Evolutionary conservation across 148 eudicot genomes (phyloP).

Genomic region (Gaultheria prostrata): DNA sequence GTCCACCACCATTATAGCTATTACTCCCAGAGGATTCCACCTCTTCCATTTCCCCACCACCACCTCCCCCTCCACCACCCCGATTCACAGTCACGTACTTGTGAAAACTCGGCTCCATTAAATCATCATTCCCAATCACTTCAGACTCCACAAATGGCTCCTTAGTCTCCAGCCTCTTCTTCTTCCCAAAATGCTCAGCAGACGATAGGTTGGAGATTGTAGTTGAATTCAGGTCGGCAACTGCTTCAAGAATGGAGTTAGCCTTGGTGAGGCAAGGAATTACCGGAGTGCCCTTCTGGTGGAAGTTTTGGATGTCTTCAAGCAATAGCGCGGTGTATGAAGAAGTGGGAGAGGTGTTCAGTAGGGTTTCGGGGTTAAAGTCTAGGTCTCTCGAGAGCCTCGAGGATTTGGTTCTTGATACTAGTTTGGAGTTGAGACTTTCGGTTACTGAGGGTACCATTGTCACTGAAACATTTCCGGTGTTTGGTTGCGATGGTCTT

Average conservation of each 20-base stretch:
- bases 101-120: constrained; percentile 72
- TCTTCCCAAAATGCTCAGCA: constrained; percentile 9
- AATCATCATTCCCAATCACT: constrained; percentile 47
- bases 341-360: constrained; percentile 40
- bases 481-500: constrained; percentile 12
- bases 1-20: constrained; percentile 49
- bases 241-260: constrained; percentile 81
- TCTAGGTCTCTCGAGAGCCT: constrained; percentile 88
- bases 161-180: constrained; percentile 36
- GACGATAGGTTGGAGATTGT: constrained; percentile 34
- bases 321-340: constrained; percentile 60
- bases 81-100: constrained; percentile 85
- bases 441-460: constrained; percentile 45
- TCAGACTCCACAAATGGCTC: constrained; percentile 70
- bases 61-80: constrained; percentile 32
- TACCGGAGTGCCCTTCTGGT: constrained; percentile 52
- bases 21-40: constrained; percentile 90
- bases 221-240: constrained; percentile 88
- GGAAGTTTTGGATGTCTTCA: constrained; percentile 91
- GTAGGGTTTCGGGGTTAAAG: constrained; percentile 53
- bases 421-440: constrained; percentile 46
- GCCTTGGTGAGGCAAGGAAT: constrained; percentile 66
- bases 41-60: constrained; percentile 44
- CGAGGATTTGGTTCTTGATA: constrained; percentile 67
- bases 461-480: constrained; percentile 38